Evolutionary conservation across 768 basidiomycete genomes (phyloP), one percentile per base, ranked within the genome.

Genomic region (Scleroderma citrinum): DNA sequence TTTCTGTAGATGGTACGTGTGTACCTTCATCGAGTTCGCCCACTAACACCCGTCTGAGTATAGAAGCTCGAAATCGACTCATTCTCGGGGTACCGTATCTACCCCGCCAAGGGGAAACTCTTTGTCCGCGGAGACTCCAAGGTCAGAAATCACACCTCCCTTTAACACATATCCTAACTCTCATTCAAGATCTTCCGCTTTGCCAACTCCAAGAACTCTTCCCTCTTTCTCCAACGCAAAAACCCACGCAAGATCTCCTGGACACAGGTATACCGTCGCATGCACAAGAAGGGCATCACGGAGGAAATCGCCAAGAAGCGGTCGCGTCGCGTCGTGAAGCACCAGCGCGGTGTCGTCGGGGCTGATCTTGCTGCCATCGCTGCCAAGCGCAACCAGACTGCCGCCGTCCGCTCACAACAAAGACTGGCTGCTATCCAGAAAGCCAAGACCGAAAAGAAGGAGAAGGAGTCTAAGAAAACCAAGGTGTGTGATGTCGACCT

Each of bases 251-350:
- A 98, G 83, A 93, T 98, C 74, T 87, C 95, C 56, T 98, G 95
- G 95, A 98, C 95, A 34, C 73, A 76, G 61, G 81, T 87, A 54
- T 95, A 88, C 80, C 87, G 91, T 57, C 87, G 93, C 61, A 91
- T 96, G 86, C 96, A 98, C 83, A 96, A 95, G 84, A 99, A 99
- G 85, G 96, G 96, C 70, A 83, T 98, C 70, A 93, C 93, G 44
- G 95, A 98, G 75, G 95, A 98, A 73, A 88, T 94, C 46, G 92
- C 93, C 63, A 99, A 98, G 92, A 97, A 96, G 78, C 87, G 95
- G 56, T 88, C 89, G 44, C 89, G 94, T 72, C 85, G 86, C 72
- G 92, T 91, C 56, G 92, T 98, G 66, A 99, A 98, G 79, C 85
- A 92, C 76, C 85, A 95, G 76, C 92, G 96, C 65, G 96, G 96